Evolutionary conservation across 2,329 filamentous ascomycete species (phyloP), one percentile per base, ranked within the genome.

Genomic region (Penicillium sp.): DNA sequence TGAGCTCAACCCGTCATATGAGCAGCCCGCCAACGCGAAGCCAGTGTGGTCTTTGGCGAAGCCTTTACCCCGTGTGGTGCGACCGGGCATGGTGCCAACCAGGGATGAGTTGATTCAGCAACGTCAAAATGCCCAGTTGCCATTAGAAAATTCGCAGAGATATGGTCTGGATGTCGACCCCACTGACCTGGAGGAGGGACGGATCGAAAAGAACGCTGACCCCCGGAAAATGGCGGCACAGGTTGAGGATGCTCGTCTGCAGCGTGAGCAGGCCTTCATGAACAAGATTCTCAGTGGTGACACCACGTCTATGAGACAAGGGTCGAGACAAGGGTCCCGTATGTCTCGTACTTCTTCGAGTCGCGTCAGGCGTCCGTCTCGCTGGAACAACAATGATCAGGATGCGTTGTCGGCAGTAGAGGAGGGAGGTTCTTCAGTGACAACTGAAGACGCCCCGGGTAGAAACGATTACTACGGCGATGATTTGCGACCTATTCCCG

Each of bases 41-140:
- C 82, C 82, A 1, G 77, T 84, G 47, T 84, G 82, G 77, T 78
- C 80, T 67, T 66, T 84, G 51, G 81, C 80, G 3, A 81, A 82
- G 61, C 81, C 82, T 7, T 65, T 84, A 26, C 82, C 82, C 31
- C 80, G 80, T 59, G 81, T 84, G 0, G 74, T 84, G 52, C 75
- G 82, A 37, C 73, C 78, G 21, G 81, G 81, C 11, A 84, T 84
- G 82, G 75, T 82, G 1, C 80, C 79, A 0, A 77, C 77, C 0
- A 69, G 70, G 55, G 71, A 74, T 39, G 73, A 79, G 58, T 53
- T 77, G 16, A 61, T 72, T n/a, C 52, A 75, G 33, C 66, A 58
- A 37, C 63, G 66, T 56, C 10, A 73, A 68, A 73, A 68, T 37
- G 62, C 73, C 0, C 70, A 73, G 39, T 62, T 68, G 9, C 68